Evolutionary conservation across 2,329 filamentous ascomycete species (phyloP).

Genomic region (Trichoderma cornu-damae): DNA sequence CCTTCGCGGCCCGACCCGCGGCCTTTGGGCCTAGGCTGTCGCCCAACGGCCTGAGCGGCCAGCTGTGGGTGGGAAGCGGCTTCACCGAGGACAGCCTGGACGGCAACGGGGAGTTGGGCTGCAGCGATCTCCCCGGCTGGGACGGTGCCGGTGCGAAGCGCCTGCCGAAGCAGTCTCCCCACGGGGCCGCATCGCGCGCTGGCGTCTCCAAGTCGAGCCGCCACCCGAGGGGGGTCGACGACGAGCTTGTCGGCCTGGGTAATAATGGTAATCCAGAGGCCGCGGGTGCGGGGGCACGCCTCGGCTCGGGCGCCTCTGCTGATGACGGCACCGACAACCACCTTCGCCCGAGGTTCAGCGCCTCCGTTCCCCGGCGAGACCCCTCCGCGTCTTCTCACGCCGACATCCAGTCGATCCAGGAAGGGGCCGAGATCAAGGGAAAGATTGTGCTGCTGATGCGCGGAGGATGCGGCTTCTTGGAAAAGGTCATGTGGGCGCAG

Average conservation of each 20-base stretch:
- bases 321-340: constrained; percentile 83
- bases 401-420: constrained; percentile 87
- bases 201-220: constrained; percentile 21
- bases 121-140: constrained; percentile 92
- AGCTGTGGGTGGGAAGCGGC: constrained; percentile 88
- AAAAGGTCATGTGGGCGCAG: constrained; percentile 97
- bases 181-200: constrained; percentile 24
- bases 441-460: constrained; percentile 89
- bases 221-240: constrained; percentile 21
- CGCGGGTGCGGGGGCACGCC: constrained; percentile 21
- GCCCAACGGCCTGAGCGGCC: constrained; percentile 71
- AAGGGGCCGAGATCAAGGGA: constrained; percentile 85
- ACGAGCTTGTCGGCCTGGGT: constrained; percentile 25
- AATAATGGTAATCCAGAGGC: too few relatives aligned
- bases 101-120: constrained; percentile 81
- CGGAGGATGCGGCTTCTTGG: constrained; percentile 91
- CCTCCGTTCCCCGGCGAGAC: constrained; percentile 33
- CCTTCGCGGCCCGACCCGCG: constrained; percentile 87
- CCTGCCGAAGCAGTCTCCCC: constrained; percentile 39
- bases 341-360: constrained; percentile 53
- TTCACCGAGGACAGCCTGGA: constrained; percentile 74
- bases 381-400: constrained; percentile 55
- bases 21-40: constrained; percentile 84
- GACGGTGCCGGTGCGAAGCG: constrained; percentile 53
- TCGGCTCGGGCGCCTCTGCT: constrained; percentile 25